A percentile compares a stretch with the other conserved stretches of the same genome.
Conservation (phyloP, 192 early-diverging fungal genomes). For the Coemansia sp. region DNA sequence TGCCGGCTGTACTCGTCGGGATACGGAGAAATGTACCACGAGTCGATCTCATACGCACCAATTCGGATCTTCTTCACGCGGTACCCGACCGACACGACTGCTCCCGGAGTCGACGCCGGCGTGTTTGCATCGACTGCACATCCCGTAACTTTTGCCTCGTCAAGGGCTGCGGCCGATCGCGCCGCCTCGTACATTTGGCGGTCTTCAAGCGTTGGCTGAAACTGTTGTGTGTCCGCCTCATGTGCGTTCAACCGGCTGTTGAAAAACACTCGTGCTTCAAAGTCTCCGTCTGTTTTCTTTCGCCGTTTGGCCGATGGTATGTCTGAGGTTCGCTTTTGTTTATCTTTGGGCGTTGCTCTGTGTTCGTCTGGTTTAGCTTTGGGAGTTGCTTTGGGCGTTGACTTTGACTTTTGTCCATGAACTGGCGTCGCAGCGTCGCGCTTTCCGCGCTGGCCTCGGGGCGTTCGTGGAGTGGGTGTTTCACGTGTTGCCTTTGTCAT, state of each 20-base stretch:
- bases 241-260: constrained; percentile 48
- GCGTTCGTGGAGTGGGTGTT: constrained; percentile 23
- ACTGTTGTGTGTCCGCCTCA: constrained; percentile 58
- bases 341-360: background rate
- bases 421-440: background rate
- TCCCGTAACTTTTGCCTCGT: constrained; percentile 13
- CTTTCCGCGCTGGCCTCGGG: background rate
- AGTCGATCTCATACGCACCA: constrained; percentile 81
- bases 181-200: constrained; percentile 58
- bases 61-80: constrained; percentile 67
- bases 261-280: constrained; percentile 35
- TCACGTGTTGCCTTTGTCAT: constrained; percentile 3
- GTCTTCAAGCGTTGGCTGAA: constrained; percentile 57
- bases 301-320: constrained; percentile 29
- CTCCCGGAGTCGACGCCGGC: constrained; percentile 27
- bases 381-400: constrained; percentile 4
- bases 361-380: background rate
- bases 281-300: constrained; percentile 18
- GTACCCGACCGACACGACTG: constrained; percentile 24
- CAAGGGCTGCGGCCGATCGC: constrained; percentile 40
- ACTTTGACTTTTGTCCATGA: background rate
- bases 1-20: constrained; percentile 93
- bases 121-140: constrained; percentile 12
- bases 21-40: constrained; percentile 95
- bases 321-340: background rate